Percentiles rank a stretch among this genome's conserved stretches.
phyloP scores from a whole-genome alignment of 192 early-diverging fungal species.

The Umbelopsis isabellina region DNA sequence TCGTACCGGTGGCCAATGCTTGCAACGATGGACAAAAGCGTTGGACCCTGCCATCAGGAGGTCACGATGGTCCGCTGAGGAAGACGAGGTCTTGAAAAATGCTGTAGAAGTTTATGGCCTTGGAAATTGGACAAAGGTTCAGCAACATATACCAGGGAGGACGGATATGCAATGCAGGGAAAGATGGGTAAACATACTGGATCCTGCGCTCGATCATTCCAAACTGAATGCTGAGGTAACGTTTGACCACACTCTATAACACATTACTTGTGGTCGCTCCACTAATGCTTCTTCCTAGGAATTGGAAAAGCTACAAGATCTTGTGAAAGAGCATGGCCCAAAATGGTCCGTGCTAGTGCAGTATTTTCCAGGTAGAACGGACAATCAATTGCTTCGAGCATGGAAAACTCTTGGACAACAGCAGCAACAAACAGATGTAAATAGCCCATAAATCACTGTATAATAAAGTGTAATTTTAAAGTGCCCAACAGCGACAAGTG shows the following conservation, averaged over 20 bases:
- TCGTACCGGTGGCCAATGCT: conserved; percentile 72
- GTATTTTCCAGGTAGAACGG: conserved; percentile 45
- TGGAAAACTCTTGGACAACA: conserved; percentile 14
- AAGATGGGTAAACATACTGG: conserved; percentile 72
- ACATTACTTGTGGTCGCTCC: not conserved
- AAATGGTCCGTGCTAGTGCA: conserved; percentile 44
- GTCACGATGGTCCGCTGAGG: conserved; percentile 67
- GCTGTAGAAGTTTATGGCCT: conserved; percentile 69
- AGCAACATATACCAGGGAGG: conserved; percentile 68
- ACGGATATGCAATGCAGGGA: conserved; percentile 83
- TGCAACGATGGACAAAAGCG: conserved; percentile 73
- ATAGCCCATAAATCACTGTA: not conserved
- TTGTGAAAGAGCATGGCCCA: conserved; percentile 55
- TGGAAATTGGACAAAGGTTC: conserved; percentile 72
- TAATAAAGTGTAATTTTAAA: too few species aligned
- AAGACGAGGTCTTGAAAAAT: conserved; percentile 66
- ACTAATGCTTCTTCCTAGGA: conserved; percentile 6
- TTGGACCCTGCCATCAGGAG: conserved; percentile 69
- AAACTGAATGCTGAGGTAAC: conserved; percentile 54
- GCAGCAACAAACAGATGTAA: not conserved
- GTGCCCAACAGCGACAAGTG: too few species aligned
- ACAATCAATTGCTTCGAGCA: conserved; percentile 41
- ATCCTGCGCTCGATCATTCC: conserved; percentile 58
- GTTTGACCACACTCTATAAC: not conserved
- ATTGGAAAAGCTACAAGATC: conserved; percentile 35